Evolutionary conservation across 164 flowering plant genomes (phyloP).

Genomic region (Malania oleifera): DNA sequence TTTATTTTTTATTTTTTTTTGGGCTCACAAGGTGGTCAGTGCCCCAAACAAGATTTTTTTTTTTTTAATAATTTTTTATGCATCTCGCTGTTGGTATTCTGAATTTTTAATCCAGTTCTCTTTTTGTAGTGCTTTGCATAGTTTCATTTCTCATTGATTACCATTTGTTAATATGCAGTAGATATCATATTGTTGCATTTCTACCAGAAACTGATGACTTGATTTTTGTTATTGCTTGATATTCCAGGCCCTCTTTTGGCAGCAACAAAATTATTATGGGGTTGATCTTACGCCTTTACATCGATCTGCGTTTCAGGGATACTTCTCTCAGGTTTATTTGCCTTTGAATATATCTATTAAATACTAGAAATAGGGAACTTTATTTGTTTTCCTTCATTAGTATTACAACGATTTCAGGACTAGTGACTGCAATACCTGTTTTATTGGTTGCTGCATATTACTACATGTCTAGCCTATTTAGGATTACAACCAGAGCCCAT

Average conservation of each 20-base stretch:
- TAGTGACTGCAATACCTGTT: no score
- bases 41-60: no score
- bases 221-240: not conserved
- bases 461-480: no score
- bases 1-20: not conserved
- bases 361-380: no score
- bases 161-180: not conserved
- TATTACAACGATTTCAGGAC: no score
- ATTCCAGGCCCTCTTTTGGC: slow-evolving; percentile 91
- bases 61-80: slow-evolving; percentile 8
- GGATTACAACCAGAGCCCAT: no score
- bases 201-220: not conserved
- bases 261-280: slow-evolving; percentile 90
- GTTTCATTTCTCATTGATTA: not conserved
- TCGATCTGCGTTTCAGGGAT: slow-evolving; percentile 88
- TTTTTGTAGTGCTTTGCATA: no score
- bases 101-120: no score
- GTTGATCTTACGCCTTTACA: slow-evolving; percentile 84
- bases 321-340: slow-evolving; percentile 73
- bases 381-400: no score
- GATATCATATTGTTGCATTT: not conserved
- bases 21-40: no score
- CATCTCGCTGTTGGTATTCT: not conserved
- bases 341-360: no score
- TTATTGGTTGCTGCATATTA: no score